These are phyloP conservation scores for Cryptococcus jaspeensis DNA, from an alignment of 1,284 basidiomycete genomes.

Conservation along the genomic window DNA sequence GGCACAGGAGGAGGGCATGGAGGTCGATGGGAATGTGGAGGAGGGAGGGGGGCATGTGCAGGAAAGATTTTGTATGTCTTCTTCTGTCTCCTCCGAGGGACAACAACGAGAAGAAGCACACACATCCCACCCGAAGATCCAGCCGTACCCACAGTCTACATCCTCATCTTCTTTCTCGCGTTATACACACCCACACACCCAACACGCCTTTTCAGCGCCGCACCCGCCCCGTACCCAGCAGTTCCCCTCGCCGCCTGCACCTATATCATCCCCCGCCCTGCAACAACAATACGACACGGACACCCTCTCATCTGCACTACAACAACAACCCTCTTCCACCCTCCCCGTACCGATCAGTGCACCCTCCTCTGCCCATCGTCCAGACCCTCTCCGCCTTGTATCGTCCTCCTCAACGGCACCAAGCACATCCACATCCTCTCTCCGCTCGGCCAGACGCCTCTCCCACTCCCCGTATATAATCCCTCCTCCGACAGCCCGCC, in stretches of 20 bases:
- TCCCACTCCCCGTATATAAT: constrained; percentile 8
- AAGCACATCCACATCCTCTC: constrained; percentile 1
- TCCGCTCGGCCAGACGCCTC: constrained; percentile 3
- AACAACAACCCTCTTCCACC: not conserved
- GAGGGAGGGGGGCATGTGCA: too few species aligned
- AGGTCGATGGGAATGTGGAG: too few species aligned
- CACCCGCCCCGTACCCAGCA: not conserved
- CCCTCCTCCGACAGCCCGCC: not conserved
- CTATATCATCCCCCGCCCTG: not conserved
- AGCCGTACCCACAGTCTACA: too few species aligned
- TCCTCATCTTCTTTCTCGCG: not conserved
- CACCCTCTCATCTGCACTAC: not conserved
- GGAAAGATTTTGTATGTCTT: too few species aligned
- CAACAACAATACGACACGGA: not conserved
- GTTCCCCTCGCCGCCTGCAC: not conserved
- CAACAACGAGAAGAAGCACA: too few species aligned
- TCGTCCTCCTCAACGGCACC: constrained; percentile 1
- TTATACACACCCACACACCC: not conserved
- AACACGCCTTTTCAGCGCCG: constrained; percentile 7
- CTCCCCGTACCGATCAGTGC: not conserved
- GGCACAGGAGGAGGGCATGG: too few species aligned
- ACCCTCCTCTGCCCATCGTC: not conserved
- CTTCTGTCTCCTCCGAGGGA: too few species aligned
- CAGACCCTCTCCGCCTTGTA: constrained; percentile 2
- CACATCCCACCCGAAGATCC: too few species aligned